Evolutionary conservation across 2,329 filamentous ascomycete species (phyloP), one percentile per base, ranked within the genome.

Genomic region (Botrytis deweyae): DNA sequence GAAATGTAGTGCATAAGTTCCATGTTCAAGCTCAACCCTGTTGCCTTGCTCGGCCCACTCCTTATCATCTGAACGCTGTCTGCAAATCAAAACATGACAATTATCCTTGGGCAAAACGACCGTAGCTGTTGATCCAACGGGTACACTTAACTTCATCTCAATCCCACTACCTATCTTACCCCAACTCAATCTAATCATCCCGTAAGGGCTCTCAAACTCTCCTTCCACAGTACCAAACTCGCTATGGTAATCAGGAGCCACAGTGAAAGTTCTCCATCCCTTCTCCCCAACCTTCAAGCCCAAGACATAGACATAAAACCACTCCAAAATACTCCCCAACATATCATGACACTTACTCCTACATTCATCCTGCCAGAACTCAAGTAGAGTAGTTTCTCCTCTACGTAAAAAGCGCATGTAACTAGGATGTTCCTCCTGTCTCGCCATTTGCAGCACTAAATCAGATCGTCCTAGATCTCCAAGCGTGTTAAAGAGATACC

Each of bases 251-350:
- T 42, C 36, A 6, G 38, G 25, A 25, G 25, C 36, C 38, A 63
- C 38, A 42, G 22, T 63, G 18, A 63, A 63, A 29, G 22, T 29
- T 40, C 36, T 42, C 67, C 49, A 40, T 29, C 52, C 38, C 67
- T 70, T 38, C 20, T 40, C 66, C 22, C 33, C 25, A 33, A 70
- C n/a, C 18, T 42, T 44, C 25, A 70, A 40, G 12, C 67, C 52
- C n/a, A 70, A 33, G 9, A 58, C 49, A 58, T 18, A 69, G 3
- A 36, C 80, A 65, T 86, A 86, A 70, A 85, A 84, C 84, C 84
- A 86, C 75, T 86, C 84, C 62, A 85, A 85, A 46, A 86, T 85
- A 0, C 83, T 85, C 0, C 84, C 84, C 10, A 86, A 80, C 84
- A 86, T 85, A 75, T 86, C 84, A 75, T 86, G 84, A 65, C 84